Percentiles rank a stretch among this genome's conserved stretches.
phyloP scores from a whole-genome alignment of 352 stramenopile species.

The Globisporangium echinulatum region DNA sequence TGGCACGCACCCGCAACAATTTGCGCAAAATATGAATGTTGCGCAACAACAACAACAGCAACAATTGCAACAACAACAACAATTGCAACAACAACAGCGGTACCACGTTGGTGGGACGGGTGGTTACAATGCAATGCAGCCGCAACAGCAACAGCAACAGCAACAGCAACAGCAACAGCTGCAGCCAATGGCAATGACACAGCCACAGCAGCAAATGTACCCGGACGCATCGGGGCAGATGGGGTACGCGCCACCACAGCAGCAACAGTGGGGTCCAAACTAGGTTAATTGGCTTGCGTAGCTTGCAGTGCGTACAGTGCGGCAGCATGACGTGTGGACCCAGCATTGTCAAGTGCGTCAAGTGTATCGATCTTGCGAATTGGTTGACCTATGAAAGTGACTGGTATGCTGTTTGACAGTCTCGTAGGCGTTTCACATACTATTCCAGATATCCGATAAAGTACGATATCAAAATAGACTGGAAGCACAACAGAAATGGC shows the following conservation, averaged over 20 bases:
- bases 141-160: slow-evolving; percentile 10
- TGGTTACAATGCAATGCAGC: background rate
- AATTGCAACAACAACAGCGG: slow-evolving; percentile 11
- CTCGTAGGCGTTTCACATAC: no score
- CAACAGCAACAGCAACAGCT: slow-evolving; percentile 7
- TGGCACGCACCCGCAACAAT: slow-evolving; percentile 19
- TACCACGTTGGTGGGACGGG: no score
- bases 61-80: background rate
- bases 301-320: no score
- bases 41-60: slow-evolving; percentile 26
- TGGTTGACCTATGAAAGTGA: no score
- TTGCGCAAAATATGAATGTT: slow-evolving; percentile 14
- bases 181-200: slow-evolving; percentile 13
- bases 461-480: no score
- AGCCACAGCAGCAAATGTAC: slow-evolving; percentile 18
- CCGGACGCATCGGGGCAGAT: slow-evolving; percentile 18
- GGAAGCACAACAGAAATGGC: no score
- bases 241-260: slow-evolving; percentile 1
- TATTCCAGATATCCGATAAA: no score
- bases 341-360: no score
- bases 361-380: no score
- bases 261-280: background rate
- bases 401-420: no score
- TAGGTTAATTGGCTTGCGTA: background rate
- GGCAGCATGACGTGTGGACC: no score